phyloP scores from a whole-genome alignment of 2,329 filamentous ascomycete species.

The Mycosphaerelloides madeirae region DNA sequence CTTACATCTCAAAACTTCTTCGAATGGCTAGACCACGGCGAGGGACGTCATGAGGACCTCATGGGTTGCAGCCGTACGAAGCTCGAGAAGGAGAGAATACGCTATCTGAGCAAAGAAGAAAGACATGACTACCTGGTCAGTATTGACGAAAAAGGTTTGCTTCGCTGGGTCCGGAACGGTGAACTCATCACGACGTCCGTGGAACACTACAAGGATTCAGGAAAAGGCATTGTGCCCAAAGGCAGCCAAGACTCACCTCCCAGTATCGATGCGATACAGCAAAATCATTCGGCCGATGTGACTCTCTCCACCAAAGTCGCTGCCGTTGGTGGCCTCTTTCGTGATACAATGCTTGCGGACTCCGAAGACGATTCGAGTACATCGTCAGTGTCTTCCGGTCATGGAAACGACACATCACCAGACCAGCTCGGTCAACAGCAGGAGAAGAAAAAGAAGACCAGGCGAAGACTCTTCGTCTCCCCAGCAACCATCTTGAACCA shows the following conservation, averaged over 20 bases:
- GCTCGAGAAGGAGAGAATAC: conserved; percentile 71
- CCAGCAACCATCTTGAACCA: conserved; percentile 72
- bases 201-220: conserved; percentile 68
- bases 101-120: conserved; percentile 81
- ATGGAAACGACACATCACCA: no score
- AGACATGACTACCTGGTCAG: conserved; percentile 73
- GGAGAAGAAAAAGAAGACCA: conserved; percentile 2
- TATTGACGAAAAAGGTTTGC: conserved; percentile 65
- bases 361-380: neutral
- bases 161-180: conserved; percentile 83
- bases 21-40: conserved; percentile 82
- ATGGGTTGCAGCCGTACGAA: conserved; percentile 66
- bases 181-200: conserved; percentile 69
- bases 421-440: conserved; percentile 30
- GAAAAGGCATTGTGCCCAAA: conserved; percentile 53
- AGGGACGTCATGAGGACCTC: conserved; percentile 64
- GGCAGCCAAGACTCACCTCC: conserved; percentile 39
- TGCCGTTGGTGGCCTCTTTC: conserved; percentile 12
- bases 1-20: conserved; percentile 82
- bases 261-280: conserved; percentile 17
- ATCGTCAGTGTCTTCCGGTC: conserved; percentile 37
- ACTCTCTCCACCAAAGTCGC: conserved; percentile 14
- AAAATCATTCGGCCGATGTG: conserved; percentile 9
- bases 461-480: conserved; percentile 60
- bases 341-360: conserved; percentile 6